phyloP scores from a whole-genome alignment of 2,329 filamentous ascomycete genomes.

The Waltergamsia citrina region DNA sequence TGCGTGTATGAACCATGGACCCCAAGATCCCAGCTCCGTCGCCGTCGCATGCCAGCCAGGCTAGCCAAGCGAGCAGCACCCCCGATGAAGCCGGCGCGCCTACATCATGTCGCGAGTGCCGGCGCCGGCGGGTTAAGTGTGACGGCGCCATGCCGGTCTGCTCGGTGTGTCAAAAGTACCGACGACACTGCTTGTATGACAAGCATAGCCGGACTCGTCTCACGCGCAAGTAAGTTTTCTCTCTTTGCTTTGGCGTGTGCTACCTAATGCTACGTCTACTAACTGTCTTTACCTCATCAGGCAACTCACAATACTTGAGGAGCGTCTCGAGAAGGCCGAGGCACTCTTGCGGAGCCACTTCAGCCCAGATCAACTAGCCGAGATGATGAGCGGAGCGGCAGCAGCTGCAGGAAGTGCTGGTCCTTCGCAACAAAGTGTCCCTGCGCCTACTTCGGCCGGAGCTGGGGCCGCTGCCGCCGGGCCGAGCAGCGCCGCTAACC shows the following conservation, averaged over 20 bases:
- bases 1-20: too few relatives aligned
- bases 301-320: conserved; percentile 10
- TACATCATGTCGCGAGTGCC: conserved; percentile 3
- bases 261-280: not conserved
- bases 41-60: too few relatives aligned
- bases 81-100: conserved; percentile 1
- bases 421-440: too few relatives aligned
- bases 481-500: not conserved
- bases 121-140: conserved; percentile 1
- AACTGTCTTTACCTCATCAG: conserved; percentile 2
- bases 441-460: too few relatives aligned
- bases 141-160: conserved; percentile 3
- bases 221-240: not conserved
- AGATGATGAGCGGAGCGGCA: conserved; percentile 9
- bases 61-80: too few relatives aligned
- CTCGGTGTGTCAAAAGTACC: conserved; percentile 1
- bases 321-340: conserved; percentile 11
- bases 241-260: not conserved
- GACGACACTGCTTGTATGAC: conserved; percentile 3
- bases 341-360: conserved; percentile 10
- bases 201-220: conserved; percentile 4
- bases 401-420: conserved; percentile 2
- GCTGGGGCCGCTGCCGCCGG: not conserved
- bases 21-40: too few relatives aligned
- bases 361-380: conserved; percentile 9